phyloP scores from a whole-genome alignment of 108 stramenopile species.

The Nannochloropsis salina region DNA sequence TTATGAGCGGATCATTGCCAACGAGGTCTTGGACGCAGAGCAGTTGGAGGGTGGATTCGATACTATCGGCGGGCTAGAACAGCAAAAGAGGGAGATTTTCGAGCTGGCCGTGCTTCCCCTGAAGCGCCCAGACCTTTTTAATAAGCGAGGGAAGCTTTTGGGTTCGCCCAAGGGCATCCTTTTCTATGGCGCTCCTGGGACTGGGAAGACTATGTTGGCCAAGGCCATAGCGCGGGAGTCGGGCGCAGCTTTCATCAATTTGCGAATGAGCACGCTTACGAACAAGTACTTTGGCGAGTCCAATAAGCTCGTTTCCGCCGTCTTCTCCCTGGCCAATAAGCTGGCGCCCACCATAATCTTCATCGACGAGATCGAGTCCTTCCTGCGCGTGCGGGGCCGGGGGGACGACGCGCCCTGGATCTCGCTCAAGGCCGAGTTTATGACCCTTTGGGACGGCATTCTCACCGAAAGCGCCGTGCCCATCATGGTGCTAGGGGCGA shows the following conservation, averaged over 20 bases:
- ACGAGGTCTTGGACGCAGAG: conserved; percentile 70
- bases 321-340: conserved; percentile 82
- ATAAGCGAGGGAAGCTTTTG: conserved; percentile 54
- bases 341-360: conserved; percentile 88
- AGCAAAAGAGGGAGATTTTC: conserved; percentile 74
- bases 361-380: conserved; percentile 94
- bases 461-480: conserved; percentile 53
- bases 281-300: conserved; percentile 95
- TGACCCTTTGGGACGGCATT: conserved; percentile 93
- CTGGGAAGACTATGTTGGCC: conserved; percentile 94
- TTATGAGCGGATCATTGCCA: conserved; percentile 72
- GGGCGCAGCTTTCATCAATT: conserved; percentile 84
- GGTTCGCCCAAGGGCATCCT: conserved; percentile 80
- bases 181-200: conserved; percentile 78
- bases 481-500: conserved; percentile 87
- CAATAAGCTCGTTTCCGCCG: conserved; percentile 83
- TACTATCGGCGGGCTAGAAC: conserved; percentile 82
- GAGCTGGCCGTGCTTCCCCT: conserved; percentile 86
- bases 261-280: conserved; percentile 79
- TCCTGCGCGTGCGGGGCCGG: conserved; percentile 67
- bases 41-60: conserved; percentile 62
- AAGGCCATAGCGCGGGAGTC: conserved; percentile 94
- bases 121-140: conserved; percentile 72
- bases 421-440: conserved; percentile 84
- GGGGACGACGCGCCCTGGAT: conserved; percentile 62